phyloP scores from a whole-genome alignment of 106 monocot genomes.

The Dioscorea dumetorum region DNA sequence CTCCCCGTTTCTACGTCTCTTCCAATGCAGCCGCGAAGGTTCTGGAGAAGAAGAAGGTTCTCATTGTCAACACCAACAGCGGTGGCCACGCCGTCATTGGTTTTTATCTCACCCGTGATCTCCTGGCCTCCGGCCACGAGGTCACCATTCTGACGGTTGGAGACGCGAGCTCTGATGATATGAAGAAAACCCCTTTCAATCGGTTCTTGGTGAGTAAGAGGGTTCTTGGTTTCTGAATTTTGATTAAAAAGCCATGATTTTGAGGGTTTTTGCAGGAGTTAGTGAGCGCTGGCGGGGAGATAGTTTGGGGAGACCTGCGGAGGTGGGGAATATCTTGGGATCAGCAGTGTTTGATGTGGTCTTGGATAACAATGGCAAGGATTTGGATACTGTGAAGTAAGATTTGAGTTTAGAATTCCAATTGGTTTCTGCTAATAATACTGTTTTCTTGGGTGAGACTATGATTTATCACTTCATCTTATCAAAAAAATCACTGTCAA shows the following conservation, averaged over 20 bases:
- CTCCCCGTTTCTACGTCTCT: background rate
- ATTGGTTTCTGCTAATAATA: too few relatives aligned
- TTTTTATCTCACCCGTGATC: constrained; percentile 74
- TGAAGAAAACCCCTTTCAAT: constrained; percentile 93
- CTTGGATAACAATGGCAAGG: constrained; percentile 96
- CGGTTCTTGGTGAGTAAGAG: constrained; percentile 53
- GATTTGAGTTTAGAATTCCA: background rate
- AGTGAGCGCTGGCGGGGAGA: constrained; percentile 54
- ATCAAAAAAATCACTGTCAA: too few relatives aligned
- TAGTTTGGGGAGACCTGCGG: constrained; percentile 81
- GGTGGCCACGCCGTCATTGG: constrained; percentile 97
- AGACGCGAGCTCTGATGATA: constrained; percentile 83
- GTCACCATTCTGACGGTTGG: constrained; percentile 93
- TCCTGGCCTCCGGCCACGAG: constrained; percentile 61
- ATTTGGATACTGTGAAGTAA: constrained; percentile 84
- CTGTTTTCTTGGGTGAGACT: too few relatives aligned
- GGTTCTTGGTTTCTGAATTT: background rate
- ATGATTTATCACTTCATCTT: too few relatives aligned
- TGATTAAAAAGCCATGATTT: background rate
- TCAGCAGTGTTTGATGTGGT: constrained; percentile 66
- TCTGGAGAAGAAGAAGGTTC: constrained; percentile 54
- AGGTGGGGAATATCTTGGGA: constrained; percentile 59
- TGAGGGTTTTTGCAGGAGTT: constrained; percentile 43
- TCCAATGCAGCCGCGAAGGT: background rate
- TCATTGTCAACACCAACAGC: constrained; percentile 85